A percentile compares a stretch with the other conserved stretches of the same genome.
phyloP scores from a whole-genome alignment of 169 alveolate species.

The Plasmodium fragile region DNA sequence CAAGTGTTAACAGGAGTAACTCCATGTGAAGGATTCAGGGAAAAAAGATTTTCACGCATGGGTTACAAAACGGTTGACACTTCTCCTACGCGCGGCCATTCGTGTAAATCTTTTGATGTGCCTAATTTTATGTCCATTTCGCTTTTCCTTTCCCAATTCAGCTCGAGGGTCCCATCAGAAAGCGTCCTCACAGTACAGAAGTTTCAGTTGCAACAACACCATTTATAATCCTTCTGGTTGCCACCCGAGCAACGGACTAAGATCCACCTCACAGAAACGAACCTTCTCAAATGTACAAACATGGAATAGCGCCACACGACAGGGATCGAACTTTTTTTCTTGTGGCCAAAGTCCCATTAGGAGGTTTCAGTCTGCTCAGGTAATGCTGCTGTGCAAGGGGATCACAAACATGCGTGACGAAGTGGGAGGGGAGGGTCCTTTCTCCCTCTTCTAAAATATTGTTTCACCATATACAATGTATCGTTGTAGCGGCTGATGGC shows the following conservation, averaged over 20 bases:
- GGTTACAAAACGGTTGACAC: not conserved
- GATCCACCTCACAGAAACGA: not conserved
- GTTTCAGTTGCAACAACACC: not conserved
- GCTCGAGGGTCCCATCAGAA: not conserved
- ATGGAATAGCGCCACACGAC: not conserved
- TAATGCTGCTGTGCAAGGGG: not conserved
- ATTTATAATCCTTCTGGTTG: not conserved
- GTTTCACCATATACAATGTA: not conserved
- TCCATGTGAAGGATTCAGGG: not conserved
- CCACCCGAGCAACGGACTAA: not conserved
- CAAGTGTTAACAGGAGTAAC: not conserved
- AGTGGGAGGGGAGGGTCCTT: not conserved
- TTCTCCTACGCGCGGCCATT: too few relatives aligned
- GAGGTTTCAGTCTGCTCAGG: constrained; percentile 36
- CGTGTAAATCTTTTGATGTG: too few relatives aligned
- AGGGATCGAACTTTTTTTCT: not conserved
- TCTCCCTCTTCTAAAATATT: not conserved
- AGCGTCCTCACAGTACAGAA: not conserved
- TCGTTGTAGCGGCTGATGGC: not conserved
- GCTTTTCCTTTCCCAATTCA: not conserved
- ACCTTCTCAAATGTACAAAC: not conserved
- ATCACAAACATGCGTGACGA: not conserved
- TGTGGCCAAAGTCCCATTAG: not conserved
- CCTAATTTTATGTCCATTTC: not conserved
- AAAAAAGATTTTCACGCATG: not conserved